A percentile compares a stretch with the other conserved stretches of the same genome.
phyloP scores from a whole-genome alignment of 2,329 filamentous ascomycete species.

The Apiospora malaysiana region DNA sequence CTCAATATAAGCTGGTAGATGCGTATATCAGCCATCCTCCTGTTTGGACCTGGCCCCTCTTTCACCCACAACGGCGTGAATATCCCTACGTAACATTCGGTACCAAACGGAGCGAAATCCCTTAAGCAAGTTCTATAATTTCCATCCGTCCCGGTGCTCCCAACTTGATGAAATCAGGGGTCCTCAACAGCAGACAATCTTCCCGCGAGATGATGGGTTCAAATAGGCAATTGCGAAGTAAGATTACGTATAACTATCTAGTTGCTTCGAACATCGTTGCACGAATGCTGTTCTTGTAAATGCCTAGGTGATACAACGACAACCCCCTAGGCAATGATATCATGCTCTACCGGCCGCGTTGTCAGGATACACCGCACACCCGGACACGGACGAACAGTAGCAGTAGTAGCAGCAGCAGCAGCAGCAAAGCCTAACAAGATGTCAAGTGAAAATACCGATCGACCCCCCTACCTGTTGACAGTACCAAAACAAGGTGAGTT shows the following conservation, averaged over 20 bases:
- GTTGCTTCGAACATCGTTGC: background rate
- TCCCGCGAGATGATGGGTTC: too few relatives aligned
- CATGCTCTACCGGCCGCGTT: background rate
- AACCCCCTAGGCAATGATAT: background rate
- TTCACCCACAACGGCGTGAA: background rate
- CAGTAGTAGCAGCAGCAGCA: background rate
- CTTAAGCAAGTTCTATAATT: too few relatives aligned
- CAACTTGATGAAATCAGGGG: too few relatives aligned
- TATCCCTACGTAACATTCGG: too few relatives aligned
- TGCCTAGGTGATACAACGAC: background rate
- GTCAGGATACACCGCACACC: background rate
- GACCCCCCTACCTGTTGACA: background rate
- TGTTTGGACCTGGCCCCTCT: background rate
- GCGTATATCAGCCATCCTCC: too few relatives aligned
- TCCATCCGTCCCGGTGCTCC: too few relatives aligned
- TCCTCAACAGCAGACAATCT: too few relatives aligned
- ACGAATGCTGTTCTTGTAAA: background rate
- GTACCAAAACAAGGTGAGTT: too few relatives aligned
- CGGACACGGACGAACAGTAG: background rate
- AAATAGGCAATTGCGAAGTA: background rate
- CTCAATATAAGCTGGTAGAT: too few relatives aligned
- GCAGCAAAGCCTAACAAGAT: background rate
- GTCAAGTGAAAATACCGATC: background rate
- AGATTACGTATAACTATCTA: background rate
- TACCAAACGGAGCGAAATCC: too few relatives aligned